Percentiles rank a stretch among this genome's conserved stretches.
Evolutionary conservation across 169 alveolate genomes (phyloP).

Genomic region (Eimeria acervulina): DNA sequence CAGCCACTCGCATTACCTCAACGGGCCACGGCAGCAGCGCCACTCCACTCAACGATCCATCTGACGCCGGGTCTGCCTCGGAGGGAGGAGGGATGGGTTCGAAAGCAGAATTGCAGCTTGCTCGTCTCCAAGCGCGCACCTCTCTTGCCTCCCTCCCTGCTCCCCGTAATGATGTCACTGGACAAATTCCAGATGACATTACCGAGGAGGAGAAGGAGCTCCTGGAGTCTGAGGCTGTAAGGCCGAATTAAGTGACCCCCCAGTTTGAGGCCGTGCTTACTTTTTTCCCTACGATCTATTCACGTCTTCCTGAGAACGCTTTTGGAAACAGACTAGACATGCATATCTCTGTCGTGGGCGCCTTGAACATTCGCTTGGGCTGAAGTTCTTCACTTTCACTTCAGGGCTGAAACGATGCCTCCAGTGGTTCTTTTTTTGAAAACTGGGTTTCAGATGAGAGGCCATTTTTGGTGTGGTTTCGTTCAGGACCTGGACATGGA

Average conservation of each 20-base stretch:
- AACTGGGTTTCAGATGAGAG: background rate
- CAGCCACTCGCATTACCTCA: conserved; percentile 68
- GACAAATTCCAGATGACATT: conserved; percentile 59
- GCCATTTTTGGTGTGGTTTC: background rate
- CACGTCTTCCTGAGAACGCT: background rate
- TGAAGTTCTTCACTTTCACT: background rate
- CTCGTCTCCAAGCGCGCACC: conserved; percentile 69
- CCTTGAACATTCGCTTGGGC: background rate
- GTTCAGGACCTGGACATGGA: conserved; percentile 74
- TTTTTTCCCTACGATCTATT: background rate
- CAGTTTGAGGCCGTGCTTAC: background rate
- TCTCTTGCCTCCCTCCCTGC: conserved; percentile 75
- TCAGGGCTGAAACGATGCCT: background rate
- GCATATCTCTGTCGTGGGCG: background rate
- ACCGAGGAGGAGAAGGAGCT: conserved; percentile 71
- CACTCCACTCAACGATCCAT: conserved; percentile 59
- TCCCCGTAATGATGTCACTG: conserved; percentile 71
- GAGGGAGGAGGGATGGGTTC: conserved; percentile 79
- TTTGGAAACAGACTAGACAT: background rate
- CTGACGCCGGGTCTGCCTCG: conserved; percentile 70
- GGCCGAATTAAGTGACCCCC: background rate
- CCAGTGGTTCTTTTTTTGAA: background rate
- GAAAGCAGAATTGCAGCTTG: conserved; percentile 68
- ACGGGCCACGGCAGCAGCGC: conserved; percentile 77
- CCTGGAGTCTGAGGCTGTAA: conserved; percentile 71